Evolutionary conservation across 495 filamentous ascomycete species (phyloP), one percentile per base, ranked within the genome.

Genomic region (Lineolata rhizophorae): DNA sequence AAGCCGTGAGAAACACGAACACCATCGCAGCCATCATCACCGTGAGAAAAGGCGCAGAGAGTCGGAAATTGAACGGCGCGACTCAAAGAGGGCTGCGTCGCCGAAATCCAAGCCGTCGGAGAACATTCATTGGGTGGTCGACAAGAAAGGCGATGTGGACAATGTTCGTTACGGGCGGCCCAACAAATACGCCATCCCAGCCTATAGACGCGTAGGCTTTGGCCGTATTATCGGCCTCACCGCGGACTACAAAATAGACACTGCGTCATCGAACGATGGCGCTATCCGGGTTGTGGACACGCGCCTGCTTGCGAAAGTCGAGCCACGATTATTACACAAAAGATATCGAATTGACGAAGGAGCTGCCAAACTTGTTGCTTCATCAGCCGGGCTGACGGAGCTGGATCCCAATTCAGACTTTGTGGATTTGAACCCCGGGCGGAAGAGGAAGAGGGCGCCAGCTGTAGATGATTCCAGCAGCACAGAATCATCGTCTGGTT

Each of bases 131-230:
- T 47, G 24, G 35, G 36, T 44, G 15, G 30, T 41, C 24, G 51
- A 54, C 29, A 16, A 46, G 14, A 61, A 61, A 43, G 76, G 76
- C 1, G 76, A 81, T 44, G 51, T 49, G 11, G 53, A 61, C 29
- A 77, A 68, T 36, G 32, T 73, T 3, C 50, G 52, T 1, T 80
- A 72, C 42, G 72, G 70, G 1, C 63, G 59, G 17, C 50, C 68
- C 4, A 56, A 78, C 48, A 56, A 60, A 9, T 76, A 76, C 40
- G 60, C 46, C 27, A 48, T 73, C 14, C 71, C 73, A 1, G 30
- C 39, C 17, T 81, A 76, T 41, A 55, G 51, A 34, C 71, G 70
- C 0, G 38, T 44, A 34, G 76, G 76, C 21, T 48, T 48, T 28
- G 74, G 76, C 0, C 47, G 53, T 26, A 54, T 82, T 0, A 27